Conservation (phyloP, 164 flowering plant genomes). For the Warburgia ugandensis region DNA sequence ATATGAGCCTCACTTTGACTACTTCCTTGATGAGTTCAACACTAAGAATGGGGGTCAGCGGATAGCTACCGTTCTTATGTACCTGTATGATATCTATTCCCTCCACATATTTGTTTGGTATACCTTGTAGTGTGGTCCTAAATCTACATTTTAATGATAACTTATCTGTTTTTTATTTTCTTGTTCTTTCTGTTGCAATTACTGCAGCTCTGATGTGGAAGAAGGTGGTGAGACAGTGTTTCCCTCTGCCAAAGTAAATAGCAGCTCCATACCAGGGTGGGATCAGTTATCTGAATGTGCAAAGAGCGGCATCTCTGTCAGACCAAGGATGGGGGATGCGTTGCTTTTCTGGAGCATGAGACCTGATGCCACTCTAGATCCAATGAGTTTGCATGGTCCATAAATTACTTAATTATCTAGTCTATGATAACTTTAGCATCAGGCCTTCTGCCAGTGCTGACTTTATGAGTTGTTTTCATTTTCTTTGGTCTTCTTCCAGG, state of each 20-base stretch:
- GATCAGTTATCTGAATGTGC: conserved; percentile 84
- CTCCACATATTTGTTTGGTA: background rate
- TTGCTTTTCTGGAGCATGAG: conserved; percentile 96
- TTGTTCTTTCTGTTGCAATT: conserved; percentile 9
- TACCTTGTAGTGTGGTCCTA: background rate
- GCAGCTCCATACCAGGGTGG: conserved; percentile 71
- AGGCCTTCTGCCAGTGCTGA: background rate
- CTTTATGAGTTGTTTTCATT: conserved; percentile 1
- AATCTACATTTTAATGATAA: background rate
- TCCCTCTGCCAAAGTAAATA: conserved; percentile 67
- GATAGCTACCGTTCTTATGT: conserved; percentile 88
- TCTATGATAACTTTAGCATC: background rate
- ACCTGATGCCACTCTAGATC: conserved; percentile 84
- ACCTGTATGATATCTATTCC: conserved; percentile 51
- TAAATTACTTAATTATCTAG: conserved; percentile 1
- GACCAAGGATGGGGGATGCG: conserved; percentile 89
- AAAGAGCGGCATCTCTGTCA: conserved; percentile 67
- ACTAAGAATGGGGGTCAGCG: conserved; percentile 85
- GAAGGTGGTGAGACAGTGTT: conserved; percentile 98
- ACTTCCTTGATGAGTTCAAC: conserved; percentile 78
- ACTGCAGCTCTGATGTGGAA: conserved; percentile 86
- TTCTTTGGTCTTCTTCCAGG: conserved; percentile 34
- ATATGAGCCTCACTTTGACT: conserved; percentile 88
- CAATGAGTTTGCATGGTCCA: conserved; percentile 90
- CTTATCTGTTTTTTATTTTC: background rate